These are phyloP conservation scores for Petunia axillaris DNA, from an alignment of 257 asterid genomes.

Conservation along the genomic window DNA sequence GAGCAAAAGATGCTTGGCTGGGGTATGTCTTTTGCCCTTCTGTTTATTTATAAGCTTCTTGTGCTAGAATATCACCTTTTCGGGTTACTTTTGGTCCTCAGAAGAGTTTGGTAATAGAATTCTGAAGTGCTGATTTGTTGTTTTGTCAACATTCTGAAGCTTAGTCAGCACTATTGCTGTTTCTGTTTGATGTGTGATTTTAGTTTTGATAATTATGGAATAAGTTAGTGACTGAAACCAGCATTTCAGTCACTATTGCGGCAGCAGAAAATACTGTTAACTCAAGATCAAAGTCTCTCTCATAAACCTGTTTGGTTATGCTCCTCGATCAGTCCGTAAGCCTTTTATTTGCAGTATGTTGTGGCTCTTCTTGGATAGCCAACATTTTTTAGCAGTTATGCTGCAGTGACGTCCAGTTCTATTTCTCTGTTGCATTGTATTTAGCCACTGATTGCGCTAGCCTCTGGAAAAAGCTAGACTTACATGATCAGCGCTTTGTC, in stretches of 20 bases:
- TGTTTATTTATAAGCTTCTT: not conserved
- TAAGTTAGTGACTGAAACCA: slow-evolving; percentile 14
- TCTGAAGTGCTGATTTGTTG: slow-evolving; percentile 13
- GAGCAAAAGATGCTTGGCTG: slow-evolving; percentile 98
- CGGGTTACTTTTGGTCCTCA: slow-evolving; percentile 1
- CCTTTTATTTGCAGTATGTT: not conserved
- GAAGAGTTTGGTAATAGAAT: not conserved
- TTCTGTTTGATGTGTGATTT: not conserved
- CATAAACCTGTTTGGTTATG: slow-evolving; percentile 14
- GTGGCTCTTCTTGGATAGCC: slow-evolving; percentile 11
- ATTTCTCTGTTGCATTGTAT: not conserved
- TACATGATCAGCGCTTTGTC: not conserved
- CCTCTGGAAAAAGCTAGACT: slow-evolving; percentile 21
- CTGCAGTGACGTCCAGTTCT: not conserved
- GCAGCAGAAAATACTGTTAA: slow-evolving; percentile 5
- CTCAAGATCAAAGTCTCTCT: not conserved
- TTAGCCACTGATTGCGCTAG: slow-evolving; percentile 6
- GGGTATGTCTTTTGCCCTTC: slow-evolving; percentile 61
- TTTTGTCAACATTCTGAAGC: not conserved
- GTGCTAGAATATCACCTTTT: not conserved
- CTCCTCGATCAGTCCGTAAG: not conserved
- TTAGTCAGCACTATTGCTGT: not conserved
- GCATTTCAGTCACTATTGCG: not conserved
- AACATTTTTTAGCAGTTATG: not conserved
- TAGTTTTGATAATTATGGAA: not conserved